A percentile compares a stretch with the other conserved stretches of the same genome.
Evolutionary conservation across 2,329 filamentous ascomycete genomes (phyloP).

Genomic region (Diaporthe batatas): DNA sequence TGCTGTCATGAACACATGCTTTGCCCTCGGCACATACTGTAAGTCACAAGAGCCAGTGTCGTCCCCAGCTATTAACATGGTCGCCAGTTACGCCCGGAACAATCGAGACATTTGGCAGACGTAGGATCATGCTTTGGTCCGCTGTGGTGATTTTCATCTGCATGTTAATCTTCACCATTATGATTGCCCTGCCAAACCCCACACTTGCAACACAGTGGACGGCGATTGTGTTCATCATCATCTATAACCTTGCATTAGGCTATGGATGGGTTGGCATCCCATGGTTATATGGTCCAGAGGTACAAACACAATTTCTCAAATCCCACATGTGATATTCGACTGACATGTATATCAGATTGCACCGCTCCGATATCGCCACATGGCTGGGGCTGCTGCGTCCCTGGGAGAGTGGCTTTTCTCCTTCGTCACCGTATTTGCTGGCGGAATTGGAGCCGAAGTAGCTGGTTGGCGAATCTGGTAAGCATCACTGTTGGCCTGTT

Average conservation of each 20-base stretch:
- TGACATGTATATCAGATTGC: not conserved
- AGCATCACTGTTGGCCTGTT: no score
- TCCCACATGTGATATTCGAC: not conserved
- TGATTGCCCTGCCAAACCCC: constrained; percentile 16
- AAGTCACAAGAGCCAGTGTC: not conserved
- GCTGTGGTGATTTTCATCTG: not conserved
- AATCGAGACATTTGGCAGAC: constrained; percentile 9
- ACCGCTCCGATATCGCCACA: constrained; percentile 8
- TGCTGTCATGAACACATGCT: constrained; percentile 15
- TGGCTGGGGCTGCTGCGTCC: not conserved
- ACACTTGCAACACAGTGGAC: constrained; percentile 16
- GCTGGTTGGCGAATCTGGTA: constrained; percentile 6
- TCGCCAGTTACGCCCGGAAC: not conserved
- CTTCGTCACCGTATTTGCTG: not conserved
- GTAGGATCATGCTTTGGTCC: constrained; percentile 22
- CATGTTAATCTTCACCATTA: constrained; percentile 9
- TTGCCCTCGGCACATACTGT: constrained; percentile 5
- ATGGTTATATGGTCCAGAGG: constrained; percentile 10
- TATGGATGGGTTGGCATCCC: constrained; percentile 10
- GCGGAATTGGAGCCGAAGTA: constrained; percentile 4
- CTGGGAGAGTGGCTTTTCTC: constrained; percentile 19
- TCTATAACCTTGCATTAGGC: not conserved
- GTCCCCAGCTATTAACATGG: fast-evolving
- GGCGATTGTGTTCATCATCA: constrained; percentile 3
- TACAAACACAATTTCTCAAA: fast-evolving